A percentile compares a stretch with the other conserved stretches of the same genome.
These are phyloP conservation scores for Lactarius pseudohatsudake DNA, from an alignment of 768 basidiomycete genomes.

Conservation along the genomic window DNA sequence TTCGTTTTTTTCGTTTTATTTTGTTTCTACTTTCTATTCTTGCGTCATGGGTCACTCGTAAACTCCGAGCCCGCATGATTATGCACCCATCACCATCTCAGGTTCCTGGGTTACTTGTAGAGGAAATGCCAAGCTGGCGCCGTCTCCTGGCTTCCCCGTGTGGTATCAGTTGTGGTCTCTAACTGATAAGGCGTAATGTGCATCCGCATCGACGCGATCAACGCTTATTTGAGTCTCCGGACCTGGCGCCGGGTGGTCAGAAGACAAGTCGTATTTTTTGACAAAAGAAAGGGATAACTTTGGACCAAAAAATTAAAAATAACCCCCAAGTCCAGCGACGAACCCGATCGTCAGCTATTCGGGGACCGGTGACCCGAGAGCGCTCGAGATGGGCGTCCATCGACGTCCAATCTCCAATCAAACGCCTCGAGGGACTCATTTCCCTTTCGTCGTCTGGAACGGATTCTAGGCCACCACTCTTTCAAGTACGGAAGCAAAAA, in stretches of 20 bases:
- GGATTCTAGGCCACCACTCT: not conserved
- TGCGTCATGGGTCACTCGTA: not conserved
- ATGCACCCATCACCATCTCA: not conserved
- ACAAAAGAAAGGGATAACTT: not conserved
- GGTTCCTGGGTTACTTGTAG: not conserved
- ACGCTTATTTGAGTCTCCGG: constrained; percentile 22
- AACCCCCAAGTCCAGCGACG: constrained; percentile 11
- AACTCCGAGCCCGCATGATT: not conserved
- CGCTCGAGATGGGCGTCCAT: not conserved
- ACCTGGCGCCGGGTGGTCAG: constrained; percentile 10
- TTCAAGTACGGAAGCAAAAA: not conserved
- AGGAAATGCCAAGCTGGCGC: not conserved
- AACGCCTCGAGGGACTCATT: constrained; percentile 3
- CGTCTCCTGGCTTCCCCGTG: not conserved
- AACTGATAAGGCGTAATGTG: constrained; percentile 25
- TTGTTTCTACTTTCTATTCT: not conserved
- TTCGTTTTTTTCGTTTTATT: not conserved
- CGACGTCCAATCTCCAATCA: not conserved
- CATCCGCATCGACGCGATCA: constrained; percentile 9
- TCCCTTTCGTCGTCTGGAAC: not conserved
- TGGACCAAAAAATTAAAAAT: not conserved
- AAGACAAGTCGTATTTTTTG: not conserved
- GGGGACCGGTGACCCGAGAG: not conserved
- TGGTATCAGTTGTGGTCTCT: too few relatives aligned
- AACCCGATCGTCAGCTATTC: constrained; percentile 4